phyloP scores from a whole-genome alignment of 2,329 filamentous ascomycete species.

The Aspergillus tubingensis region DNA sequence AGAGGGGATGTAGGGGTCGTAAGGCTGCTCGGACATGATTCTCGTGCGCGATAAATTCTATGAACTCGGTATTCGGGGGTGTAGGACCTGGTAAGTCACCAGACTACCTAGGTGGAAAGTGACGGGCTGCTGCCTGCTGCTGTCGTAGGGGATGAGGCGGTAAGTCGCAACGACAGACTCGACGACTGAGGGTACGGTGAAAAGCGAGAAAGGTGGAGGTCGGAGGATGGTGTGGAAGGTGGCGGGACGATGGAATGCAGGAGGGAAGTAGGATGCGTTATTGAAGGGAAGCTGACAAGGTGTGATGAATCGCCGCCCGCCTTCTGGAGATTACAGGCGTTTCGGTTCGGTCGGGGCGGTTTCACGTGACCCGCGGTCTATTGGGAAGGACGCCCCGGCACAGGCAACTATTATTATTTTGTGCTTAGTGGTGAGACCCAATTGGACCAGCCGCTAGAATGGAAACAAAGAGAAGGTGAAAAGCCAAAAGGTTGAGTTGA shows the following conservation, averaged over 20 bases:
- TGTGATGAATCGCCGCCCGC: slow-evolving; percentile 28
- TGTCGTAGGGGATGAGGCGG: slow-evolving; percentile 12
- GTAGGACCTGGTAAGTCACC: slow-evolving; percentile 21
- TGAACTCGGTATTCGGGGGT: slow-evolving; percentile 9
- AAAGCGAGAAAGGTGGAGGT: not conserved
- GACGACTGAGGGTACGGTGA: slow-evolving; percentile 2
- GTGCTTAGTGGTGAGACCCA: slow-evolving; percentile 9
- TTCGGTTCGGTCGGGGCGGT: slow-evolving; percentile 28
- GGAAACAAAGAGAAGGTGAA: slow-evolving; percentile 24
- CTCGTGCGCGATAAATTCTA: slow-evolving; percentile 18
- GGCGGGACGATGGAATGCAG: slow-evolving; percentile 11
- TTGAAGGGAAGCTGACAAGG: slow-evolving; percentile 28
- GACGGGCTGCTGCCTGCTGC: slow-evolving; percentile 16
- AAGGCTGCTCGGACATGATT: slow-evolving; percentile 66
- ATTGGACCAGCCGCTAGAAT: slow-evolving; percentile 14
- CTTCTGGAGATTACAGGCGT: slow-evolving; percentile 27
- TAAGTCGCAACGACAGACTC: slow-evolving; percentile 8
- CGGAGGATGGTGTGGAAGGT: slow-evolving; percentile 3
- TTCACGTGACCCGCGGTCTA: slow-evolving; percentile 24
- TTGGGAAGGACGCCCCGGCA: slow-evolving; percentile 17
- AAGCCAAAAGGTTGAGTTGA: not conserved
- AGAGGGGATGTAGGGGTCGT: slow-evolving; percentile 86
- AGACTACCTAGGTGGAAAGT: slow-evolving; percentile 18
- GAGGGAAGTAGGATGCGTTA: slow-evolving; percentile 10
- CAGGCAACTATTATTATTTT: slow-evolving; percentile 20